A percentile compares a stretch with the other conserved stretches of the same genome.
phyloP scores from a whole-genome alignment of 129 eudicot species.

The Arctium minus region DNA sequence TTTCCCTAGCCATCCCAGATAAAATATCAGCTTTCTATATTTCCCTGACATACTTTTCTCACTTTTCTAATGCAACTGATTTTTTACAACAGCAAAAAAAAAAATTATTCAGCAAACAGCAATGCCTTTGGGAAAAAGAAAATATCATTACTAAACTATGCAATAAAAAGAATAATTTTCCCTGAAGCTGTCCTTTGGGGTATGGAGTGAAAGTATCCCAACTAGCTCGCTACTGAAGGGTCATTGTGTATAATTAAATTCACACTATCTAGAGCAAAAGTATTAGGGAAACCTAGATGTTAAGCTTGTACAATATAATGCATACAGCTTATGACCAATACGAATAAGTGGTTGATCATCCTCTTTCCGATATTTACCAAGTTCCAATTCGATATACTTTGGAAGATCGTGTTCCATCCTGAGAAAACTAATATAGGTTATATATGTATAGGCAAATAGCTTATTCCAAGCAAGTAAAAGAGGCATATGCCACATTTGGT shows the following conservation, averaged over 20 bases:
- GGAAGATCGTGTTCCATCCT: background rate
- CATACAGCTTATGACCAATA: background rate
- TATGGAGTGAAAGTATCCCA: background rate
- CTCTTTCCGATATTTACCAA: background rate
- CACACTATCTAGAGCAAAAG: background rate
- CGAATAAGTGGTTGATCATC: background rate
- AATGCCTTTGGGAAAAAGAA: background rate
- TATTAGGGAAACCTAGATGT: background rate
- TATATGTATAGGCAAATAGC: background rate
- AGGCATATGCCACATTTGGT: background rate
- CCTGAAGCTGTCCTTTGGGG: background rate
- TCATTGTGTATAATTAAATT: background rate
- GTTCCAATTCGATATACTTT: background rate
- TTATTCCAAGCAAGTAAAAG: background rate
- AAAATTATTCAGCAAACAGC: background rate
- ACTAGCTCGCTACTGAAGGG: background rate
- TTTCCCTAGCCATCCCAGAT: too few relatives aligned
- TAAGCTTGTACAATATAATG: background rate
- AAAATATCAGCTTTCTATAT: background rate
- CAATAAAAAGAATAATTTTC: background rate
- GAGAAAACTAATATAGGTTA: background rate
- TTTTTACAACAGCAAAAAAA: background rate
- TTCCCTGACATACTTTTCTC: background rate
- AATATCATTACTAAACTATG: background rate
- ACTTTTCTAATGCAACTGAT: background rate